A percentile compares a stretch with the other conserved stretches of the same genome.
Conservation (phyloP, 2,329 filamentous ascomycete genomes). For the Clarireedia hainanense region DNA sequence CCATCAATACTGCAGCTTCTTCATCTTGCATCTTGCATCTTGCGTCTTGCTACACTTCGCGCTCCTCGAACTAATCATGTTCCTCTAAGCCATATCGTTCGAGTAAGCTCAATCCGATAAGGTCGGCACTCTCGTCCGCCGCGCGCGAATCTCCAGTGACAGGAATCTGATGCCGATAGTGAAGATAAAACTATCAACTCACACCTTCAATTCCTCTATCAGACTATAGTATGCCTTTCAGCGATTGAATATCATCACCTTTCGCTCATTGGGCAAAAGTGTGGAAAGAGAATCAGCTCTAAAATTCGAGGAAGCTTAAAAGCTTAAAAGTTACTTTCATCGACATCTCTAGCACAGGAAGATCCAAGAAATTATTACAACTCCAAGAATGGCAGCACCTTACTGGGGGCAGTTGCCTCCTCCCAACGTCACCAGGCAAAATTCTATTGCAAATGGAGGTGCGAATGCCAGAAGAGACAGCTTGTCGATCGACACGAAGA, state of each 20-base stretch:
- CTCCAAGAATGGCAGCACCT: slow-evolving; percentile 15
- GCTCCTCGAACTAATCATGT: slow-evolving; percentile 1
- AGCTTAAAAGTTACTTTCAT: background rate
- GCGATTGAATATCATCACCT: background rate
- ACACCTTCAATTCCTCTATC: background rate
- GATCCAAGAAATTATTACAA: background rate
- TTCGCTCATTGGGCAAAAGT: background rate
- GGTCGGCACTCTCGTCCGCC: slow-evolving; percentile 9
- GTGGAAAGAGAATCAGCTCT: background rate
- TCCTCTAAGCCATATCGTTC: background rate
- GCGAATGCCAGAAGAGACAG: slow-evolving; percentile 13
- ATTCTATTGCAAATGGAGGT: slow-evolving; percentile 31
- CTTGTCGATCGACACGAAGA: slow-evolving; percentile 20
- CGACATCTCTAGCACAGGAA: background rate
- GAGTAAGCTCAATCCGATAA: slow-evolving; percentile 8
- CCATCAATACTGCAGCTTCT: background rate
- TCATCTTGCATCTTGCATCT: background rate
- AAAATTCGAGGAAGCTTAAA: background rate
- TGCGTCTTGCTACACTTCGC: slow-evolving; percentile 7
- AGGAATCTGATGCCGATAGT: slow-evolving; percentile 12
- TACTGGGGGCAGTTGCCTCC: slow-evolving; percentile 54
- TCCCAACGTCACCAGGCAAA: slow-evolving; percentile 33
- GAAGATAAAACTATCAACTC: slow-evolving; percentile 12
- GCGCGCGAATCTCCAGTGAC: slow-evolving; percentile 13
- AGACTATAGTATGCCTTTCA: background rate